Conservation (phyloP, 2,329 filamentous ascomycete genomes). For the Apiospora aurea region DNA sequence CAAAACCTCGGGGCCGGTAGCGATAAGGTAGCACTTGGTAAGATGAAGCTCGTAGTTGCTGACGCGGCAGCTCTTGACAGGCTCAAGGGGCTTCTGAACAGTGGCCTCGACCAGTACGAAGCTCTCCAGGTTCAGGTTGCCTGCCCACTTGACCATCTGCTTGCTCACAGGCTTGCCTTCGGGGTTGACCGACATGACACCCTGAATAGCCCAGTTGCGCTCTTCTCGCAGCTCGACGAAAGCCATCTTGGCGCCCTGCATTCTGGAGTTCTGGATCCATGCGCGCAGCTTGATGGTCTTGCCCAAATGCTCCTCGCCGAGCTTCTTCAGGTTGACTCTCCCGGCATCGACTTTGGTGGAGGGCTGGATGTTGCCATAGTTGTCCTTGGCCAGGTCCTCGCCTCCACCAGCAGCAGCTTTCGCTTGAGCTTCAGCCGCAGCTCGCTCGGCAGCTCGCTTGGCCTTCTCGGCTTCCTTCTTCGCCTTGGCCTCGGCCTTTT, state of each 20-base stretch:
- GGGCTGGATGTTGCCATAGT: constrained; percentile 77
- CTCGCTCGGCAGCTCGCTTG: constrained; percentile 73
- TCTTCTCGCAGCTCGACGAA: constrained; percentile 87
- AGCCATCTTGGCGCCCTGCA: constrained; percentile 89
- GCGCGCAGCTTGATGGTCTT: constrained; percentile 79
- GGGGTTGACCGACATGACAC: constrained; percentile 72
- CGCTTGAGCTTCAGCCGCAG: constrained; percentile 73
- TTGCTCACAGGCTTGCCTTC: constrained; percentile 72
- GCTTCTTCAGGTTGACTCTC: constrained; percentile 65
- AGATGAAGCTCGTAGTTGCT: constrained; percentile 87
- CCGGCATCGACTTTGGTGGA: constrained; percentile 64
- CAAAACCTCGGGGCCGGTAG: constrained; percentile 64
- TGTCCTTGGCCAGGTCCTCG: constrained; percentile 74
- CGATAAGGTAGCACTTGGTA: constrained; percentile 81
- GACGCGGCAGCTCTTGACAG: constrained; percentile 86
- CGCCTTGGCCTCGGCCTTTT: constrained; percentile 86
- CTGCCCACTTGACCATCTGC: constrained; percentile 95
- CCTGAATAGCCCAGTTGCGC: constrained; percentile 80
- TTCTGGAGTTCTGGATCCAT: constrained; percentile 85
- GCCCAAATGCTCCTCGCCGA: constrained; percentile 71
- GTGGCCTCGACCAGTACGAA: constrained; percentile 82
- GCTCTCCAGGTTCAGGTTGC: constrained; percentile 77
- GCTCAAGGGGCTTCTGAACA: constrained; percentile 83
- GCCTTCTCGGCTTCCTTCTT: constrained; percentile 89
- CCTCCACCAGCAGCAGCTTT: constrained; percentile 69